Conservation (phyloP, 352 stramenopile genomes). For the Phytophthora pistaciae region DNA sequence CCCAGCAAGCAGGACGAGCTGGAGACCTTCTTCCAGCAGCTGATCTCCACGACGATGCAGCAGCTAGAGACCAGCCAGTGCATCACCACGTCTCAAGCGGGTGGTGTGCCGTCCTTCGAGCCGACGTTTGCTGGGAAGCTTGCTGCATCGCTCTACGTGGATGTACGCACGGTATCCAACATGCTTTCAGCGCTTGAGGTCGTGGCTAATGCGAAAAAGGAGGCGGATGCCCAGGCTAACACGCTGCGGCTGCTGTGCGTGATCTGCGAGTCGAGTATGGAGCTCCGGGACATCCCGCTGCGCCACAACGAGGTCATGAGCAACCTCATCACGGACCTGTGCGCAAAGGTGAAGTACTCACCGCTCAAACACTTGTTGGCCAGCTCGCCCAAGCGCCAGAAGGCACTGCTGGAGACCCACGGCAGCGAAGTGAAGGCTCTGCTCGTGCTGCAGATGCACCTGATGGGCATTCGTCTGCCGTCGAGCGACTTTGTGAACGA, state of each 20-base stretch:
- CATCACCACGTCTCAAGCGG: slow-evolving; percentile 43
- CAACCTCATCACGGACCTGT: slow-evolving; percentile 61
- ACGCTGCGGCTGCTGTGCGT: slow-evolving; percentile 54
- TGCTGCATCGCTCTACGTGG: slow-evolving; percentile 97
- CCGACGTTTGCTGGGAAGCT: slow-evolving; percentile 93
- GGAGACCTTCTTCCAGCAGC: slow-evolving; percentile 82
- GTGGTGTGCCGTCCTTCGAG: slow-evolving; percentile 51
- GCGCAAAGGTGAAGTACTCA: slow-evolving; percentile 65
- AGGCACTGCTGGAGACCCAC: slow-evolving; percentile 72
- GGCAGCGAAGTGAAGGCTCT: slow-evolving; percentile 88
- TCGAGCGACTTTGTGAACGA: slow-evolving; percentile 99
- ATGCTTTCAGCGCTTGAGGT: slow-evolving; percentile 61
- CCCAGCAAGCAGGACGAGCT: slow-evolving; percentile 37
- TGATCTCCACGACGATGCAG: slow-evolving; percentile 80
- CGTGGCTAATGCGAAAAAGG: slow-evolving; percentile 19
- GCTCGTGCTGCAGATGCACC: slow-evolving; percentile 96
- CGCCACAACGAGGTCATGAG: slow-evolving; percentile 98
- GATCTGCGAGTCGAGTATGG: slow-evolving; percentile 78
- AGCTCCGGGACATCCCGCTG: slow-evolving; percentile 96
- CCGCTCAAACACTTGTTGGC: slow-evolving; percentile 66
- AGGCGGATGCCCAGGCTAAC: slow-evolving; percentile 4
- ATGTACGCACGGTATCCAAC: slow-evolving; percentile 89
- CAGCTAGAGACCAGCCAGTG: slow-evolving; percentile 92
- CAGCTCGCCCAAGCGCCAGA: slow-evolving; percentile 57
- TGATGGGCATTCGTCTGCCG: slow-evolving; percentile 92